A percentile compares a stretch with the other conserved stretches of the same genome.
Conservation (phyloP, 148 eudicot genomes). For the Camellia japonica region DNA sequence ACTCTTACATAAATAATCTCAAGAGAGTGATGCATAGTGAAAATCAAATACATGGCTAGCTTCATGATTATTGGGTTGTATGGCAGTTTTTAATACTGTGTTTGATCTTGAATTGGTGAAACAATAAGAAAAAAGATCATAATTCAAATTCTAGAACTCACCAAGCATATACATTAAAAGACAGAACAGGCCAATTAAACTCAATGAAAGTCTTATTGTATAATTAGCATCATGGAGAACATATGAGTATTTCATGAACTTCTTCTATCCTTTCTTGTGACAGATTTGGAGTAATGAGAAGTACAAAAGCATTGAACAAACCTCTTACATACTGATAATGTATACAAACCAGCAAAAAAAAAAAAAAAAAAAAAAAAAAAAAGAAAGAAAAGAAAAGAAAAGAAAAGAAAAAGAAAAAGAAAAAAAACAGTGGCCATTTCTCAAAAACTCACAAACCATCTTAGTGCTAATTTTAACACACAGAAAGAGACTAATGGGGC, state of each 20-base stretch:
- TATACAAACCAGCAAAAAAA: not conserved
- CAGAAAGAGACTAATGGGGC: not conserved
- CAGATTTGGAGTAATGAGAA: slow-evolving; percentile 15
- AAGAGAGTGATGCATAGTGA: not conserved
- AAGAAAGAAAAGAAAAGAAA: no score
- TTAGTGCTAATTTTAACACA: not conserved
- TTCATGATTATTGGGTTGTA: not conserved
- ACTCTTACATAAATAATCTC: no score
- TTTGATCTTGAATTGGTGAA: no score
- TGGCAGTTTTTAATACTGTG: not conserved
- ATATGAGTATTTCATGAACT: not conserved
- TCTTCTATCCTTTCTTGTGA: not conserved
- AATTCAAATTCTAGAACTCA: no score
- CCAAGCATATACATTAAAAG: no score
- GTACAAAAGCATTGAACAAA: slow-evolving; percentile 24
- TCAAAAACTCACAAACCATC: not conserved
- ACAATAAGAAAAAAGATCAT: no score
- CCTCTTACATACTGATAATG: not conserved
- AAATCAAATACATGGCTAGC: not conserved
- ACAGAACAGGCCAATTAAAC: no score
- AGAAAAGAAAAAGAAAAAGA: no score
- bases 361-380: no score
- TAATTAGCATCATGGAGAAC: no score
- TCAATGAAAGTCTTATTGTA: no score
- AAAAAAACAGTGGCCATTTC: not conserved